Percentiles rank a stretch among this genome's conserved stretches.
Evolutionary conservation across 768 basidiomycete species (phyloP).

Genomic region (Kwoniella sp.): DNA sequence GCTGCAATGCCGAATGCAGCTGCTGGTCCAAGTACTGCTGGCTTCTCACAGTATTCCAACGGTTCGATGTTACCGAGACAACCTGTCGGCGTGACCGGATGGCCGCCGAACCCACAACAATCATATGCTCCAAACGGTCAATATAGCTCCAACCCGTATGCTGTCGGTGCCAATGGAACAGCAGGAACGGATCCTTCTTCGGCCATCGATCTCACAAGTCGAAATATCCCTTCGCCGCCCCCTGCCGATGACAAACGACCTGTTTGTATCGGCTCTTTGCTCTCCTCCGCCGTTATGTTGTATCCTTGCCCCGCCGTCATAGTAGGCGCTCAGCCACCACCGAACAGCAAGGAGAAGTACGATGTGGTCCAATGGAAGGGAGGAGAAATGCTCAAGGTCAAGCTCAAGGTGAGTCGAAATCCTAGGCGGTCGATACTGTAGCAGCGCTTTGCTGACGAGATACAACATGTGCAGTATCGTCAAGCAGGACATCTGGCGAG

Average conservation of each 20-base stretch:
- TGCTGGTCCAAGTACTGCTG: constrained; percentile 16
- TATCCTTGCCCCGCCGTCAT: constrained; percentile 41
- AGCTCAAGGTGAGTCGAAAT: constrained; percentile 46
- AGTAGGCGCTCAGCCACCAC: constrained; percentile 30
- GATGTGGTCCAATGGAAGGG: constrained; percentile 36
- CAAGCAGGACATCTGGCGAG: constrained; percentile 26
- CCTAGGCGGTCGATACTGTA: not conserved
- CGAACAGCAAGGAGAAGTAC: constrained; percentile 27
- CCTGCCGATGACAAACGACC: constrained; percentile 30
- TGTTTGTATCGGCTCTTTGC: constrained; percentile 45
- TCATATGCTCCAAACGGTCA: not conserved
- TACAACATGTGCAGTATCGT: constrained; percentile 20
- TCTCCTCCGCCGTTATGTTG: constrained; percentile 39
- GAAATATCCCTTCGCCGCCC: constrained; percentile 22
- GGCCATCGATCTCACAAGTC: constrained; percentile 24
- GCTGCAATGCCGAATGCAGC: not conserved
- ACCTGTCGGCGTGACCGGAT: constrained; percentile 7
- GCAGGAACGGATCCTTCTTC: constrained; percentile 15
- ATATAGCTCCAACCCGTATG: not conserved
- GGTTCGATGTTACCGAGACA: not conserved
- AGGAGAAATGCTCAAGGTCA: constrained; percentile 46
- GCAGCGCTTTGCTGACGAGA: constrained; percentile 20
- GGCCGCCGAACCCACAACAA: constrained; percentile 14
- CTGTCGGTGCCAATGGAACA: constrained; percentile 5
- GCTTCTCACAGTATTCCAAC: constrained; percentile 9